Base-by-base conservation (phyloP, 441 rosid species). In the Euphorbia celastroides region DNA sequence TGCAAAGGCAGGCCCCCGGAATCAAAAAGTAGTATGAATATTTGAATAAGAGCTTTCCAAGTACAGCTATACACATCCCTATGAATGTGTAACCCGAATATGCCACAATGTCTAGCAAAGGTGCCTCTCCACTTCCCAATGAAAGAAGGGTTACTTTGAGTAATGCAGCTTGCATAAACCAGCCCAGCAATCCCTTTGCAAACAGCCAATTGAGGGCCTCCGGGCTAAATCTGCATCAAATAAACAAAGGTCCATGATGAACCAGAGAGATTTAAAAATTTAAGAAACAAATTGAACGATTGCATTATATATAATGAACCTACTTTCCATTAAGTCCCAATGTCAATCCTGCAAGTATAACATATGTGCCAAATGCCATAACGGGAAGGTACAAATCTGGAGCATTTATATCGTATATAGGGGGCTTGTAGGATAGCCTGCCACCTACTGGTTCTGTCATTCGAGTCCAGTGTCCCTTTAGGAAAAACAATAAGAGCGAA, bases 361-460 rank as follows among this genome's bases (percentile, higher is more conserved):
- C 38, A 9, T 34, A 34, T 34, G 38, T 34, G 38, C 38, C 38
- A 34, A 93, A 89, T 8, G 96, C 95, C 98, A 93, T 93, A 73
- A 89, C 83, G 13, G 97, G 97, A 71, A 93, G 87, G 75, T 93
- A 90, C 67, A 93, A 80, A 72, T 90, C 98, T 12, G 97, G 98
- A 48, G 96, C 97, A 78, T 93, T 93, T 38, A 93, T 86, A 77
- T 90, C 98, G 73, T 86, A 86, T 14, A 93, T 57, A 23, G 96
- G 97, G 16, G 97, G 97, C 65, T 88, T 90, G 76, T 90, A 93
- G 42, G 98, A 88, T 63, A 90, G 91, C 78, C 97, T 85, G 60
- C 96, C 98, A 20, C 97, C 96, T 31, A 90, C 98, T 26, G 97
- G 98, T 74, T 90, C 95, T 36, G 92, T 82, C 62, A 93, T 90